Base-by-base conservation (phyloP, 192 early-diverging fungal species). In the Rhizoclosmatium globosum region DNA sequence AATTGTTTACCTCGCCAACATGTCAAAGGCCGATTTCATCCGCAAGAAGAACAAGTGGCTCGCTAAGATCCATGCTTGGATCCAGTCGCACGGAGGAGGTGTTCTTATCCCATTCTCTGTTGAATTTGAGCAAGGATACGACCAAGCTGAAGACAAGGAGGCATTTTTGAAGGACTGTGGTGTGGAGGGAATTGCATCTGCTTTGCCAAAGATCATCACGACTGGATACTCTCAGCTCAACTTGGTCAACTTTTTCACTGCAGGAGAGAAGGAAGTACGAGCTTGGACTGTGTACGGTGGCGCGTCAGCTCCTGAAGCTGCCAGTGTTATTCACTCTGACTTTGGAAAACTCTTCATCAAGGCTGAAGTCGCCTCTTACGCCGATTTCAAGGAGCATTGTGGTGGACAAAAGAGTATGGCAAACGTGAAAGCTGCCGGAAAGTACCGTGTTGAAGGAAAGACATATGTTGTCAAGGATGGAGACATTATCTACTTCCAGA, bases 1-100 rank as follows among this genome's bases (percentile, higher is more conserved):
- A 6, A 61, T 78, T 38, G 74, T 75, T 2, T 96, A 95, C 82
- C 88, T 98, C 68, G 92, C 89, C 71, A 98, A 98, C 85, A 86
- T 98, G 76, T 91, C 88, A 77, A 93, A 96, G 82, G 88, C 87
- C 68, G 96, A 98, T 83, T 97, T 89, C 76, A 78, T 95, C 44
- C 90, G 95, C 77, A 95, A 96, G 88, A 98, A 97, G 90, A 97
- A 97, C 90, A 96, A 95, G 64, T 94, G 90, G 92, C 82, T 81
- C 88, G 78, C 87, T 46, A 83, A 83, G 69, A 81, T 83, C 69
- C 77, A 83, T 39, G 72, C 77, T 39, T 83, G 82, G 82, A 82
- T 83, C 47, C 71, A 83, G 79, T 23, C 17, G 1, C 82, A 83
- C 50, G 78, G 78, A 23, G 82, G 82, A 3, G 82, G 79, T 64